Evolutionary conservation across 768 basidiomycete genomes (phyloP).

Genomic region (Lentinula guzmanii): DNA sequence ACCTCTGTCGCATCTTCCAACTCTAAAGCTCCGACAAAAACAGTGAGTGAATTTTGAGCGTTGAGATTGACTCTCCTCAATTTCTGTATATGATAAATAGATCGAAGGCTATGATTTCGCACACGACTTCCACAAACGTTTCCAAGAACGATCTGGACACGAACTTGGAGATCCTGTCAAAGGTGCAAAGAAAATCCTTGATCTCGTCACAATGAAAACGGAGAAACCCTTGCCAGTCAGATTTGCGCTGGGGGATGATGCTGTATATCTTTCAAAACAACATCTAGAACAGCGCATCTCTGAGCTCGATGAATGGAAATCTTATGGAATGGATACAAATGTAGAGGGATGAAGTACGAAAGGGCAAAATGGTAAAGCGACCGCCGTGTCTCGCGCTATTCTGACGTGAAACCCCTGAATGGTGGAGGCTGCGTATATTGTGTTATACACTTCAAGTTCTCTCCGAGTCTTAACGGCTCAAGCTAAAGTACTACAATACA

Average conservation of each 20-base stretch:
- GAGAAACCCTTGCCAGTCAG: constrained; percentile 8
- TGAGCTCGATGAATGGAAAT: constrained; percentile 10
- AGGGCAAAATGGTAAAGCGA: background rate
- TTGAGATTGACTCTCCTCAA: background rate
- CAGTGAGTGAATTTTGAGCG: background rate
- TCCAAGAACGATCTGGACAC: constrained; percentile 4
- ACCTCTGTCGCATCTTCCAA: constrained; percentile 10
- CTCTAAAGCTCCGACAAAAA: constrained; percentile 1
- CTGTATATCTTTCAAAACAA: background rate
- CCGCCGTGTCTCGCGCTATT: too few relatives aligned
- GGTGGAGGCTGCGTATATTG: too few relatives aligned
- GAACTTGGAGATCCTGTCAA: constrained; percentile 12
- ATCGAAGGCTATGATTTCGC: constrained; percentile 10
- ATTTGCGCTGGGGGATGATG: constrained; percentile 6
- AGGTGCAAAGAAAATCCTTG: constrained; percentile 10
- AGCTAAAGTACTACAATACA: too few relatives aligned
- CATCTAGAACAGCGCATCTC: background rate
- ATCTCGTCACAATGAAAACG: constrained; percentile 5
- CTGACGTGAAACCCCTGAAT: too few relatives aligned
- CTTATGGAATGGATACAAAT: constrained; percentile 1
- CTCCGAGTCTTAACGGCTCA: too few relatives aligned
- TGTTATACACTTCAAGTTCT: too few relatives aligned
- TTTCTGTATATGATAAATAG: background rate
- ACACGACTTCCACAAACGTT: constrained; percentile 5
- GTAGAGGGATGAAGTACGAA: background rate